Evolutionary conservation across 1,139 yeast species (phyloP).

Genomic region (Magnusiomyces tetraspermus): DNA sequence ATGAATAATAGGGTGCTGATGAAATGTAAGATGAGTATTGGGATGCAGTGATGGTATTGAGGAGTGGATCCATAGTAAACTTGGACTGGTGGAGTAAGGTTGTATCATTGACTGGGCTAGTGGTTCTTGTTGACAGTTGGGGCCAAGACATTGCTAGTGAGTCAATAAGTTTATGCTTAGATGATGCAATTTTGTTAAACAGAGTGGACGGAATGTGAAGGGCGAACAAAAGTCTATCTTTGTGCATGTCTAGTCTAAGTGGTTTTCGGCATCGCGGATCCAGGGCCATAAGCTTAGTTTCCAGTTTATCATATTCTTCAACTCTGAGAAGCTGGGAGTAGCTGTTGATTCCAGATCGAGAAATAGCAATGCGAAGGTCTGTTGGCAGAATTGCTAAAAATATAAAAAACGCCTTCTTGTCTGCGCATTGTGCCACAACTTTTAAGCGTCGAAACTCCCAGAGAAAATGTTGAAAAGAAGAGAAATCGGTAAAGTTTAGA

Average conservation of each 20-base stretch:
- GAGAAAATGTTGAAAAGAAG: slow-evolving; percentile 4
- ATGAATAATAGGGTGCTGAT: background rate
- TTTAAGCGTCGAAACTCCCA: slow-evolving; percentile 4
- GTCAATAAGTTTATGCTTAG: slow-evolving; percentile 4
- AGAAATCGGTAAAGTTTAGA: background rate
- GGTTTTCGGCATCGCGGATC: slow-evolving; percentile 1
- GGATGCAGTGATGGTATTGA: background rate
- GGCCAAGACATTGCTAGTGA: slow-evolving; percentile 5
- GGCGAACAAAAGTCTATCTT: slow-evolving; percentile 1
- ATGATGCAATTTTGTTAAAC: background rate
- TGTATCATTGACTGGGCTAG: background rate
- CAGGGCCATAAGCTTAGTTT: background rate
- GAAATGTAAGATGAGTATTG: background rate
- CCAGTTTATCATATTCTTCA: slow-evolving; percentile 1
- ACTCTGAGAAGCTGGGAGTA: background rate
- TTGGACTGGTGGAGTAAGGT: background rate
- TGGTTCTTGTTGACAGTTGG: background rate
- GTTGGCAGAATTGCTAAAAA: slow-evolving; percentile 2
- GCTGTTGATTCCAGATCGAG: background rate
- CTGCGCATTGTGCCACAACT: background rate
- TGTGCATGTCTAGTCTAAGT: slow-evolving; percentile 2
- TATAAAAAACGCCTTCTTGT: background rate
- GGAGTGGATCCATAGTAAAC: background rate
- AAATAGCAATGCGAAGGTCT: slow-evolving; percentile 1
- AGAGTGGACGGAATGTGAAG: slow-evolving; percentile 1